Evolutionary conservation across 1,139 yeast genomes (phyloP).

Genomic region (Yamadazyma sp.): DNA sequence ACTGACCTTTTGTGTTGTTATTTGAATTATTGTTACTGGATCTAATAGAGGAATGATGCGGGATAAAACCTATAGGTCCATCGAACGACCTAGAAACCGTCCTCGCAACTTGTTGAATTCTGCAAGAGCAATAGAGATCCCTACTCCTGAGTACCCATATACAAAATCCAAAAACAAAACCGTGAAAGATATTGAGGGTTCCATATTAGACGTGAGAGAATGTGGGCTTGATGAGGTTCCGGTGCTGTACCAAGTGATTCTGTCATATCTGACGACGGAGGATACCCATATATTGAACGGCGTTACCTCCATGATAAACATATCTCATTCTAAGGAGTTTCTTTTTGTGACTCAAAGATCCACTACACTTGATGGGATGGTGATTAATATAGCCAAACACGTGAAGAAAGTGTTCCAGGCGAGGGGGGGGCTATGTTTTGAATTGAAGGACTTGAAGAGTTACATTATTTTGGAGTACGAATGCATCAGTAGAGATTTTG

Average conservation of each 20-base stretch:
- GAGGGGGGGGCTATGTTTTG: background rate
- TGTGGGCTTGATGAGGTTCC: conserved; percentile 3
- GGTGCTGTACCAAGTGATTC: background rate
- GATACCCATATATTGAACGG: background rate
- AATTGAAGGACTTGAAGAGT: background rate
- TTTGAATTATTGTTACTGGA: too few species aligned
- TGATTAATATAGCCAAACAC: background rate
- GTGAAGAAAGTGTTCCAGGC: background rate
- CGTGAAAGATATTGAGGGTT: conserved; percentile 2
- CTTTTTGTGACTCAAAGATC: conserved; percentile 3
- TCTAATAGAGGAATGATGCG: background rate
- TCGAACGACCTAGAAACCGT: background rate
- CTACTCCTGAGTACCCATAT: background rate
- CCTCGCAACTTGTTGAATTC: background rate
- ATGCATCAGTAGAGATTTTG: background rate
- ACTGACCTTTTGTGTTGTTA: too few species aligned
- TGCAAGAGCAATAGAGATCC: background rate
- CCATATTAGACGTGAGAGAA: background rate
- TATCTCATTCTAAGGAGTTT: conserved; percentile 1
- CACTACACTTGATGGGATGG: background rate
- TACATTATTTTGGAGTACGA: background rate
- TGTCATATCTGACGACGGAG: background rate
- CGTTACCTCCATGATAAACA: conserved; percentile 2
- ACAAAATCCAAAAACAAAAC: background rate
- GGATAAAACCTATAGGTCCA: background rate